Evolutionary conservation across 139 green algal species (phyloP).

Genomic region (Gonium pectorale): DNA sequence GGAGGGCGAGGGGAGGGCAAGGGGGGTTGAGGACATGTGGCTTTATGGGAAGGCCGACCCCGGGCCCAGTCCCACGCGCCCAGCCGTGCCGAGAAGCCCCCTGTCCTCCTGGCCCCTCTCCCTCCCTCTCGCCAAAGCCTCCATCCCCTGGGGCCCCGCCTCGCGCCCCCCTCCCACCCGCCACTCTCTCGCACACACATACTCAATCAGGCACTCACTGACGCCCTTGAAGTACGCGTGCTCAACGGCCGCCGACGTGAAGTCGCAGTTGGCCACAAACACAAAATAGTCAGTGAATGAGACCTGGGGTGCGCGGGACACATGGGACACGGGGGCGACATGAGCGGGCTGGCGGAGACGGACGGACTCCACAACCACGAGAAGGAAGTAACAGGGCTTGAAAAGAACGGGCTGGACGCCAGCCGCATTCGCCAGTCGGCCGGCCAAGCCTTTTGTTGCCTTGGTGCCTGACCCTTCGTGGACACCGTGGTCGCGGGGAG

Average conservation of each 20-base stretch:
- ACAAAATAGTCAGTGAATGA: slow-evolving; percentile 31
- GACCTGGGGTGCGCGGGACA: neutral
- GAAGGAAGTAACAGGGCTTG: neutral
- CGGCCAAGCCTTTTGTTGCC: neutral
- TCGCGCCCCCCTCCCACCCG: too few species aligned
- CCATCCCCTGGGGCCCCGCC: neutral
- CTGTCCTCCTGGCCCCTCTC: neutral
- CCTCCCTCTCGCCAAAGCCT: neutral
- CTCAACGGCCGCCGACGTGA: neutral
- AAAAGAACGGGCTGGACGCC: neutral
- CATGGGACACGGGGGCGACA: neutral
- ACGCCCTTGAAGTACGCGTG: slow-evolving; percentile 24
- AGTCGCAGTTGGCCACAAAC: slow-evolving; percentile 28
- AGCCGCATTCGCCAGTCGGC: neutral
- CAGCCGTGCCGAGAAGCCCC: neutral
- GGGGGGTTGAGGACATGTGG: too few species aligned
- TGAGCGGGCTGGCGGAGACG: neutral
- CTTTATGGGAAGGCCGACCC: neutral
- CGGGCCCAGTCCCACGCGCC: neutral
- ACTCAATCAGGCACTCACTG: slow-evolving; percentile 32
- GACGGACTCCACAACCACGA: neutral
- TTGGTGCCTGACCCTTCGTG: neutral
- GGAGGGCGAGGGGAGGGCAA: neutral
- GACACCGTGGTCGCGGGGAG: neutral
- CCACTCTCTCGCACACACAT: too few species aligned